Evolutionary conservation across 768 basidiomycete species (phyloP).

Genomic region (Chalciporus sphaerocephalus): DNA sequence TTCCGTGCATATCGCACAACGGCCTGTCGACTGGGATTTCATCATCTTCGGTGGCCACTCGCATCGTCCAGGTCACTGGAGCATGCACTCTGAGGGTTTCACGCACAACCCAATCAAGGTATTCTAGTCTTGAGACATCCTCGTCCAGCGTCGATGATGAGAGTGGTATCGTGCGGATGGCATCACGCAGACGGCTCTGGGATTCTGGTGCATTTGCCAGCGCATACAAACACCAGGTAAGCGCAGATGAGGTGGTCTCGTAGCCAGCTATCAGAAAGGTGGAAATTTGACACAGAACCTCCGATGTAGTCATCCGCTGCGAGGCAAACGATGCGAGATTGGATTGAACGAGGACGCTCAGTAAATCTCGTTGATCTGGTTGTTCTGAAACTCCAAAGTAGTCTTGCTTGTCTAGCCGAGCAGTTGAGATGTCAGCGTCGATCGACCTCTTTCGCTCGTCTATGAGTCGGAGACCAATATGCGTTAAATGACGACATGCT

Average conservation of each 20-base stretch:
- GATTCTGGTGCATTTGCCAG: constrained; percentile 42
- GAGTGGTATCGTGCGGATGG: constrained; percentile 33
- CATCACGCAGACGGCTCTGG: constrained; percentile 47
- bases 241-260: constrained; percentile 55
- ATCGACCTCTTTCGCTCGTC: constrained; percentile 43
- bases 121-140: constrained; percentile 40
- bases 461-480: constrained; percentile 52
- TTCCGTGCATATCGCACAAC: constrained; percentile 32
- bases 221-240: constrained; percentile 61
- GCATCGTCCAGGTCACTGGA: constrained; percentile 57
- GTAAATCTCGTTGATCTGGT: constrained; percentile 44
- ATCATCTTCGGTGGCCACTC: constrained; percentile 46
- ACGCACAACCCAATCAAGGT: constrained; percentile 59
- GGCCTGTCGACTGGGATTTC: constrained; percentile 46
- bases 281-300: constrained; percentile 59
- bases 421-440: constrained; percentile 22
- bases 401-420: constrained; percentile 13
- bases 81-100: constrained; percentile 54
- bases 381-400: constrained; percentile 12
- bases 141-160: constrained; percentile 20
- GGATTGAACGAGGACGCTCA: constrained; percentile 60
- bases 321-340: constrained; percentile 43
- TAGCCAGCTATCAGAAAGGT: constrained; percentile 64
- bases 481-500: constrained; percentile 44
- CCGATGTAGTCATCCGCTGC: constrained; percentile 51